These are phyloP conservation scores for Jimgerdemannia flammicorona DNA, from an alignment of 192 early-diverging fungal genomes.

Conservation along the genomic window DNA sequence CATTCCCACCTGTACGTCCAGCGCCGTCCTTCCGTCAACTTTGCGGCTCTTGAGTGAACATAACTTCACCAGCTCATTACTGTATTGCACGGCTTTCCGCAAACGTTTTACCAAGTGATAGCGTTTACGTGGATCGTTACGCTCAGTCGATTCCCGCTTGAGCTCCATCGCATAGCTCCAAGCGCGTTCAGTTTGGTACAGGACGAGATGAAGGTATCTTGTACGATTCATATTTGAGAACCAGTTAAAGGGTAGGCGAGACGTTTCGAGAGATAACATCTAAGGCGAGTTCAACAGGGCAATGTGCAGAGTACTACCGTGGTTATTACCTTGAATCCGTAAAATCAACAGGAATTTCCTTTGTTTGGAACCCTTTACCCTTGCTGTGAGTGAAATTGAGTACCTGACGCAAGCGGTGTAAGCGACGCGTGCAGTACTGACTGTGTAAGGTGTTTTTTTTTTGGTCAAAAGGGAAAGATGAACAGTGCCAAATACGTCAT, in stretches of 20 bases:
- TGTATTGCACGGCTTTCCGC: conserved; percentile 55
- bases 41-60: conserved; percentile 36
- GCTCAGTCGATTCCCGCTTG: conserved; percentile 49
- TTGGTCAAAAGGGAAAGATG: not conserved
- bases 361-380: conserved; percentile 43
- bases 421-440: conserved; percentile 61
- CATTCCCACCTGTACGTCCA: conserved; percentile 51
- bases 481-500: not conserved
- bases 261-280: not conserved
- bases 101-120: conserved; percentile 61
- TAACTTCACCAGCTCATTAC: conserved; percentile 38
- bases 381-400: conserved; percentile 48
- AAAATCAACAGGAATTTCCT: conserved; percentile 44
- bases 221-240: conserved; percentile 23
- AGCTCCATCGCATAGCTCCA: conserved; percentile 82
- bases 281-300: not conserved
- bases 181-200: conserved; percentile 70
- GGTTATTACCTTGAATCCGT: conserved; percentile 39
- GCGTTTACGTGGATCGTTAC: conserved; percentile 61
- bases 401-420: conserved; percentile 54
- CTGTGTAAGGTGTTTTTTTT: conserved; percentile 30
- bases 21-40: conserved; percentile 45
- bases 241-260: not conserved
- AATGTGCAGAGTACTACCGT: not conserved
- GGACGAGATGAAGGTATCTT: conserved; percentile 49